phyloP scores from a whole-genome alignment of 805 yeast genomes.

The Jamesozyma lodderae region DNA sequence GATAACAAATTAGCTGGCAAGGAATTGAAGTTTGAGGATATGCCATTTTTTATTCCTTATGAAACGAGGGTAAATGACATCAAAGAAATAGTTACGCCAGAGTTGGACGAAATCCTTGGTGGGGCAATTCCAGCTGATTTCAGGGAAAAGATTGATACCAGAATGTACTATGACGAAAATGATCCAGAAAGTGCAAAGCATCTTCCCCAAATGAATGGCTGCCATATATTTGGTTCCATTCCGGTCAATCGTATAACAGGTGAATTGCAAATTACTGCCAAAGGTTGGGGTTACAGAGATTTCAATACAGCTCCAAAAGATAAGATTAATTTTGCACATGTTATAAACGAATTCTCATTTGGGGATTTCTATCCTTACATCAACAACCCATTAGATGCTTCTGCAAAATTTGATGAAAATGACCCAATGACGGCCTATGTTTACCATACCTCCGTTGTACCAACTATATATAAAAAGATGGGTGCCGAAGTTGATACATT shows the following conservation, averaged over 20 bases:
- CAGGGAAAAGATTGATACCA: slow-evolving; percentile 34
- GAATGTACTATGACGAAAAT: slow-evolving; percentile 16
- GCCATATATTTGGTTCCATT: slow-evolving; percentile 73
- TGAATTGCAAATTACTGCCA: slow-evolving; percentile 73
- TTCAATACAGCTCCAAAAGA: slow-evolving; percentile 36
- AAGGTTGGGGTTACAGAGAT: slow-evolving; percentile 55
- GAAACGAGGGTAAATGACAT: slow-evolving; percentile 39
- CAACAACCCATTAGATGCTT: slow-evolving; percentile 78
- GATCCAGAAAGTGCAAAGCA: slow-evolving; percentile 30
- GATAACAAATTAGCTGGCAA: slow-evolving; percentile 77
- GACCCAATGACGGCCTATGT: slow-evolving; percentile 43
- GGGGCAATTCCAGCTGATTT: slow-evolving; percentile 63
- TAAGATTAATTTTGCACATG: slow-evolving; percentile 70
- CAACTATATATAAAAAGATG: slow-evolving; percentile 62
- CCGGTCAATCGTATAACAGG: slow-evolving; percentile 85
- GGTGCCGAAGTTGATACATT: slow-evolving; percentile 72
- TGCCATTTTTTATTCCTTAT: slow-evolving; percentile 45
- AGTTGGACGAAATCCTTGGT: slow-evolving; percentile 55
- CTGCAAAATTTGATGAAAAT: slow-evolving; percentile 46
- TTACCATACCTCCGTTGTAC: slow-evolving; percentile 73
- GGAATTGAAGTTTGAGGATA: slow-evolving; percentile 60
- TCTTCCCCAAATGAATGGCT: slow-evolving; percentile 52
- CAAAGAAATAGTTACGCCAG: slow-evolving; percentile 45
- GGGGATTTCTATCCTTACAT: slow-evolving; percentile 85
- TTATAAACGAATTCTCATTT: slow-evolving; percentile 77